Evolutionary conservation across 2,329 filamentous ascomycete genomes (phyloP).

Genomic region (Cytospora leucostoma): DNA sequence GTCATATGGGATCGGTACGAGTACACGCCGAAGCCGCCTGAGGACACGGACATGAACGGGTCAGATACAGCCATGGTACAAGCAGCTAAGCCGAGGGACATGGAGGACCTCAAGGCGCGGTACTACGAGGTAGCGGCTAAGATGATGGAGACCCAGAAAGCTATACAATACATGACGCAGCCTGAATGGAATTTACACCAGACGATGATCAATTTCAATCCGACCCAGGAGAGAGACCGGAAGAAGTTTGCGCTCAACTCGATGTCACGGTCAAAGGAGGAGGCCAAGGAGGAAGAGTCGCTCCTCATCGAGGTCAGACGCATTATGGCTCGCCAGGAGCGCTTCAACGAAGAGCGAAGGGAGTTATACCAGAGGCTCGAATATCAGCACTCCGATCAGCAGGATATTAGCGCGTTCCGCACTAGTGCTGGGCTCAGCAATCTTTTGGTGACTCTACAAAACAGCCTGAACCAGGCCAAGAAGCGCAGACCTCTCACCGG

Average conservation of each 20-base stretch:
- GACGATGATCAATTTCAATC: slow-evolving; percentile 83
- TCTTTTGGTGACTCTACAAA: slow-evolving; percentile 57
- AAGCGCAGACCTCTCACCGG: slow-evolving; percentile 76
- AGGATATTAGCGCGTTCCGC: slow-evolving; percentile 59
- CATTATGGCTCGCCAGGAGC: slow-evolving; percentile 83
- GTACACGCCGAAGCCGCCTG: slow-evolving; percentile 54
- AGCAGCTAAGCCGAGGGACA: slow-evolving; percentile 59
- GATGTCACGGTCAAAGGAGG: slow-evolving; percentile 77
- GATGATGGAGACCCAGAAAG: slow-evolving; percentile 78
- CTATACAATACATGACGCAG: slow-evolving; percentile 82
- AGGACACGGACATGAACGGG: slow-evolving; percentile 48
- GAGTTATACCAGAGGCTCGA: slow-evolving; percentile 88
- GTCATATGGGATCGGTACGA: slow-evolving; percentile 93
- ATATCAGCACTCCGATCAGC: slow-evolving; percentile 67
- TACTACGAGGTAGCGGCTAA: slow-evolving; percentile 87
- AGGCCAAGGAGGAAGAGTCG: slow-evolving; percentile 89
- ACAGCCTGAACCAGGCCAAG: slow-evolving; percentile 83
- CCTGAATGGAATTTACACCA: slow-evolving; percentile 82
- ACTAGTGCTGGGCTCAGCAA: slow-evolving; percentile 23
- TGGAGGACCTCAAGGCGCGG: slow-evolving; percentile 89
- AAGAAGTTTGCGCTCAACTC: slow-evolving; percentile 84
- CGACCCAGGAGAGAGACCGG: slow-evolving; percentile 73
- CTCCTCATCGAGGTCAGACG: slow-evolving; percentile 88
- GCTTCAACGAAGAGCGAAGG: slow-evolving; percentile 82
- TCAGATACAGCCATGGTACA: slow-evolving; percentile 57